Base-by-base conservation (phyloP, 306 rosid species). In the Acacia acuminata region DNA sequence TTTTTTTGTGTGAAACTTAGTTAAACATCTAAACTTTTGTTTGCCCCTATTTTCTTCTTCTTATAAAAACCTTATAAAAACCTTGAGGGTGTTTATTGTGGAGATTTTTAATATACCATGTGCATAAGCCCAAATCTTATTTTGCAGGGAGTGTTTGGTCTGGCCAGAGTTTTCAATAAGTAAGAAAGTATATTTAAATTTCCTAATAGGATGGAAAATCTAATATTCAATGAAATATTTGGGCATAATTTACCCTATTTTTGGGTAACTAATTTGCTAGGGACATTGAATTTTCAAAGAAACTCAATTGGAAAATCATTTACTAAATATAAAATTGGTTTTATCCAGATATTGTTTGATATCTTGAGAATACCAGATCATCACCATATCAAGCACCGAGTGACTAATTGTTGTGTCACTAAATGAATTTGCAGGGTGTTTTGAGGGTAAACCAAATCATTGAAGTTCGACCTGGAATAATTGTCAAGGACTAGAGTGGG, bases 401-500 rank as follows among this genome's bases (percentile, higher is more conserved):
- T 44, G 43, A 40, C 25, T 74, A 10, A 34, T 7, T 50, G n/a
- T 47, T 45, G n/a, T n/a, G 70, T 70, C 42, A 42, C 32, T 30
- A 30, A 30, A 67, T 74, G 76, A 32, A 32, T 32, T 32, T 85
- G 74, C 85, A 96, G 99, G 99, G 99, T 86, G 99, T 96, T 85
- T 82, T 96, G 85, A 93, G 84, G 86, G 97, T 96, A 77, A 96
- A 96, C 75, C 99, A 96, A 83, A 91, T 86, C 83, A 92, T 96
- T 15, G 99, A 96, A 92, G 98, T 96, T 88, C 98, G 99, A 83
- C 99, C 99, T 56, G 99, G 99, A 73, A 93, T 93, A 80, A 96
- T 96, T 77, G 93, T 93, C 68, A 96, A 96, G 82, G 99, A 96
- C 40, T 97, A 96, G 87, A 90, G 83, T 58, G 77, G 77, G 8